Evolutionary conservation across 2,329 filamentous ascomycete genomes (phyloP).

Genomic region (Drechslerella stenobrocha): DNA sequence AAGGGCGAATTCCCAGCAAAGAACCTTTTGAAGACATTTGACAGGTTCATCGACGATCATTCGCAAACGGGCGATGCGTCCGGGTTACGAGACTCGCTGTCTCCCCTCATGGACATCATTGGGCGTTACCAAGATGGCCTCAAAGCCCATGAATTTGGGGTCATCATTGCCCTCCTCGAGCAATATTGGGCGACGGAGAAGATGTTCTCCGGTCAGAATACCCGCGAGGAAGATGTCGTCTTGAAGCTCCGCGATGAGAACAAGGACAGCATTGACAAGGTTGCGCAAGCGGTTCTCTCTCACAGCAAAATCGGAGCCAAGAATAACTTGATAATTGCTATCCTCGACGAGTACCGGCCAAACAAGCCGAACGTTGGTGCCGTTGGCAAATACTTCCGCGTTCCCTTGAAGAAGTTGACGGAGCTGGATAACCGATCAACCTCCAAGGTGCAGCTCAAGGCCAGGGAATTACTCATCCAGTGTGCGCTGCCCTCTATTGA

Average conservation of each 20-base stretch:
- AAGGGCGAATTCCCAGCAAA: constrained; percentile 90
- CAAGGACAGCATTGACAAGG: constrained; percentile 83
- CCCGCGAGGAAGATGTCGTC: constrained; percentile 90
- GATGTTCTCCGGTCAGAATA: constrained; percentile 78
- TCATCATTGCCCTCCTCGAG: constrained; percentile 77
- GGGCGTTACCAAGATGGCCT: constrained; percentile 80
- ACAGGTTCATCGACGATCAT: constrained; percentile 86
- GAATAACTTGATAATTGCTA: constrained; percentile 88
- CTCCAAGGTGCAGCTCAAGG: constrained; percentile 95
- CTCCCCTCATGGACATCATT: constrained; percentile 76
- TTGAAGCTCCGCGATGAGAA: constrained; percentile 92
- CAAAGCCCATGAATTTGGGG: constrained; percentile 83
- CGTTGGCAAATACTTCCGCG: constrained; percentile 82
- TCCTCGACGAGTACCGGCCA: constrained; percentile 90
- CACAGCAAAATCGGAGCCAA: constrained; percentile 91
- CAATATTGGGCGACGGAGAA: constrained; percentile 81
- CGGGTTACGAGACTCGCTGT: constrained; percentile 71
- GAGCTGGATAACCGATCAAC: constrained; percentile 85
- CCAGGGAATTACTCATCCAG: constrained; percentile 94
- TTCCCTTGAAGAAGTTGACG: constrained; percentile 78
- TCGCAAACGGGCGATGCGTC: constrained; percentile 72
- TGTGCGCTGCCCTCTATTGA: constrained; percentile 94
- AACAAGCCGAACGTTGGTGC: constrained; percentile 90
- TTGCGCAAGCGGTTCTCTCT: constrained; percentile 86
- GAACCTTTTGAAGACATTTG: constrained; percentile 77